phyloP scores from a whole-genome alignment of 176 grass and related monocot genomes.

The Chloris gayana region DNA sequence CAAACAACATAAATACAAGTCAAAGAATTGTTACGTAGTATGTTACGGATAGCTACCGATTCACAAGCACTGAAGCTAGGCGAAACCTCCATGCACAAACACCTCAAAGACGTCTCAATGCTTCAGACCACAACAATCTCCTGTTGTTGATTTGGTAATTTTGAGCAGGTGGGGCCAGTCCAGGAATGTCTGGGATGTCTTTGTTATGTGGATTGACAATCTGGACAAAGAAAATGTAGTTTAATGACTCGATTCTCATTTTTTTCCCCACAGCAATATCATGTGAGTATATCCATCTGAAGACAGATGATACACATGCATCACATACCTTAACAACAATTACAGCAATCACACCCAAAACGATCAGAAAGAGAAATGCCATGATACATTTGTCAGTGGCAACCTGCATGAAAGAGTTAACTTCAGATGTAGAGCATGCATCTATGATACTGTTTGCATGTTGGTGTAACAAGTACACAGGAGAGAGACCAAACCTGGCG shows the following conservation, averaged over 20 bases:
- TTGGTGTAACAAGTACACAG: background rate
- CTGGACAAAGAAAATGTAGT: slow-evolving; percentile 45
- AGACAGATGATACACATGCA: slow-evolving; percentile 39
- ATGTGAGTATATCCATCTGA: slow-evolving; percentile 17
- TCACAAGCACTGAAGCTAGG: slow-evolving; percentile 2
- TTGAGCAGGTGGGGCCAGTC: slow-evolving; percentile 93
- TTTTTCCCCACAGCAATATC: background rate
- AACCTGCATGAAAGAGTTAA: slow-evolving; percentile 62
- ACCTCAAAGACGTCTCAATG: slow-evolving; percentile 51
- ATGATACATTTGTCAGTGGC: slow-evolving; percentile 99
- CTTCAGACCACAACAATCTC: slow-evolving; percentile 64
- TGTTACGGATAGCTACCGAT: slow-evolving; percentile 1
- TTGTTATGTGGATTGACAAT: slow-evolving; percentile 89
- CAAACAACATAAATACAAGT: slow-evolving; percentile 50
- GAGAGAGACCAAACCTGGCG: slow-evolving; percentile 42
- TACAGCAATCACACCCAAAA: slow-evolving; percentile 81
- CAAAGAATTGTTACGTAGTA: slow-evolving; percentile 51
- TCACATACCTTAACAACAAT: slow-evolving; percentile 93
- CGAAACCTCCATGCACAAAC: slow-evolving; percentile 18
- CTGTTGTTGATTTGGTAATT: slow-evolving; percentile 52
- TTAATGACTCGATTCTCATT: slow-evolving; percentile 2
- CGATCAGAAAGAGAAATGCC: slow-evolving; percentile 77
- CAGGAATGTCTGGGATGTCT: slow-evolving; percentile 83
- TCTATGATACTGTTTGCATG: background rate
- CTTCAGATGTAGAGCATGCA: slow-evolving; percentile 7